Conservation (phyloP, 306 rosid genomes). For the Casuarina cunninghamiana region DNA sequence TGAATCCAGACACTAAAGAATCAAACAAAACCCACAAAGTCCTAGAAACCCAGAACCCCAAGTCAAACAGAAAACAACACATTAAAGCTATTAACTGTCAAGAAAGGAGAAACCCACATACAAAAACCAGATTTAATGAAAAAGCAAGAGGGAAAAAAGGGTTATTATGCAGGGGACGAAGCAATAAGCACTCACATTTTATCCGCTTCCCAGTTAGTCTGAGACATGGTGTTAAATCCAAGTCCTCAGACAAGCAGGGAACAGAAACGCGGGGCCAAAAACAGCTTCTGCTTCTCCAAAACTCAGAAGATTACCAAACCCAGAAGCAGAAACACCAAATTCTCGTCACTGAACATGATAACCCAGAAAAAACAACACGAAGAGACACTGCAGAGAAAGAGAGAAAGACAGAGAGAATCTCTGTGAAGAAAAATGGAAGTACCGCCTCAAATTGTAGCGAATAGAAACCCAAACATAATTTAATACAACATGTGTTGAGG, state of each 20-base stretch:
- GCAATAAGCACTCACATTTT: conserved; percentile 65
- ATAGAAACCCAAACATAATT: conserved; percentile 25
- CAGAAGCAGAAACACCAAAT: conserved; percentile 33
- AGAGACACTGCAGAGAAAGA: conserved; percentile 25
- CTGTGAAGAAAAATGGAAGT: conserved; percentile 40
- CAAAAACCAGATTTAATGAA: not conserved
- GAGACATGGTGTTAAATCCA: conserved; percentile 70
- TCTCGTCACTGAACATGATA: conserved; percentile 27
- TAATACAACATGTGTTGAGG: not conserved
- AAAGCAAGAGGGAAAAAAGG: not conserved
- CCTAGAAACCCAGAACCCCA: conserved; percentile 36
- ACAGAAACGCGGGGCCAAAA: conserved; percentile 30
- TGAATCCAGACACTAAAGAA: conserved; percentile 27
- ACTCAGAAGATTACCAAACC: conserved; percentile 32
- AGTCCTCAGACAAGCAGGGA: conserved; percentile 16
- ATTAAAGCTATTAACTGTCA: conserved; percentile 10
- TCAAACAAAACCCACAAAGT: conserved; percentile 18
- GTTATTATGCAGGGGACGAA: not conserved
- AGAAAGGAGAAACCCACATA: conserved; percentile 34
- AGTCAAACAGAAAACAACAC: conserved; percentile 25
- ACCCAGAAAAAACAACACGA: conserved; percentile 27
- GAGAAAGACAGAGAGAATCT: conserved; percentile 32
- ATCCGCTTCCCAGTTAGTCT: conserved; percentile 99
- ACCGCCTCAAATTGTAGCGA: conserved; percentile 37
- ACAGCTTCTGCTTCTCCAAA: conserved; percentile 27